These are phyloP conservation scores for button mushroom (Agaricus bisporus) DNA, from an alignment of 768 basidiomycete species.

Conservation along the genomic window DNA sequence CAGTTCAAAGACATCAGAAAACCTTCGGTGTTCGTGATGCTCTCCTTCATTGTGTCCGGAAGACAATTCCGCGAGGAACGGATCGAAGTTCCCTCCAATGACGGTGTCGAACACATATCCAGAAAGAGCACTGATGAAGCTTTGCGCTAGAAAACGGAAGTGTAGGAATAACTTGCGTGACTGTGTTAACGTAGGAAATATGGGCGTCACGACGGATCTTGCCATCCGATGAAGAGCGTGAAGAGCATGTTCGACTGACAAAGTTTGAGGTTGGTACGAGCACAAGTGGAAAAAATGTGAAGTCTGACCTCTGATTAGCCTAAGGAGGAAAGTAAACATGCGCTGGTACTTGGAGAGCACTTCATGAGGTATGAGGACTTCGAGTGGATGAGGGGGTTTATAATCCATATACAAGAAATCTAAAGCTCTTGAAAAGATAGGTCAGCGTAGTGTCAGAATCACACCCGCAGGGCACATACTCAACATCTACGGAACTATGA, in stretches of 20 bases:
- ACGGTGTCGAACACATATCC: constrained; percentile 77
- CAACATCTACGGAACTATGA: constrained; percentile 31
- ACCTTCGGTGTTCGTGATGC: constrained; percentile 18
- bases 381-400: constrained; percentile 76
- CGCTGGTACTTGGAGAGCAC: constrained; percentile 83
- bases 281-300: background rate
- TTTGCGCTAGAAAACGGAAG: constrained; percentile 69
- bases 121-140: constrained; percentile 63
- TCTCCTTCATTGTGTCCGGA: constrained; percentile 3
- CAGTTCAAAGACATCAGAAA: constrained; percentile 72
- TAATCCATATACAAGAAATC: constrained; percentile 92
- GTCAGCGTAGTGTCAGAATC: background rate
- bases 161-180: constrained; percentile 52
- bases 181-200: constrained; percentile 54
- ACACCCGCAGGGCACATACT: constrained; percentile 26
- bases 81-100: constrained; percentile 70
- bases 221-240: constrained; percentile 63
- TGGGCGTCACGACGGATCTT: constrained; percentile 29
- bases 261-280: background rate
- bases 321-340: constrained; percentile 73
- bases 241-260: constrained; percentile 60
- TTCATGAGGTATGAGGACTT: constrained; percentile 62
- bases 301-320: constrained; percentile 66
- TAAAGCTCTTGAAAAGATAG: constrained; percentile 49
- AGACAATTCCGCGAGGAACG: constrained; percentile 46